Conservation (phyloP, 192 early-diverging fungal genomes). For the Geranomyces variabilis region DNA sequence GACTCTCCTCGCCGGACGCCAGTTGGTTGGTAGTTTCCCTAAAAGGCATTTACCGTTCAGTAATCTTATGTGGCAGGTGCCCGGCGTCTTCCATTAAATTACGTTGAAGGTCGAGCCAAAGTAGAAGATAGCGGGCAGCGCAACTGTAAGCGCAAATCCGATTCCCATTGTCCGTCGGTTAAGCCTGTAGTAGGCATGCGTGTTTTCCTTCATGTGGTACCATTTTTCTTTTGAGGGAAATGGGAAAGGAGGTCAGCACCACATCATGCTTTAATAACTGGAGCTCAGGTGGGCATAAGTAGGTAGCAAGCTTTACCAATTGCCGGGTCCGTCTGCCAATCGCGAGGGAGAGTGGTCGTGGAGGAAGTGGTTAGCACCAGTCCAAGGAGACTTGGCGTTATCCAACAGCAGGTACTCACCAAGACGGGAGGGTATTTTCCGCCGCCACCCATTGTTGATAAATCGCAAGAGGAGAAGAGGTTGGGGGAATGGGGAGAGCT, state of each 20-base stretch:
- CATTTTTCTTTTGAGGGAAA: constrained; percentile 42
- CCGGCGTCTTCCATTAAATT: not conserved
- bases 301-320: too few relatives aligned
- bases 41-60: not conserved
- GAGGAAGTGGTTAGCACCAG: too few relatives aligned
- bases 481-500: not conserved
- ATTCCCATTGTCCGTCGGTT: constrained; percentile 36
- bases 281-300: too few relatives aligned
- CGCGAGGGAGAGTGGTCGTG: not conserved
- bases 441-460: constrained; percentile 25
- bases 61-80: not conserved
- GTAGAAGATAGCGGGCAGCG: constrained; percentile 33
- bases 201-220: constrained; percentile 55
- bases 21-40: not conserved
- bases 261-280: too few relatives aligned
- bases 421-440: constrained; percentile 33
- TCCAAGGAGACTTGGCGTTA: not conserved
- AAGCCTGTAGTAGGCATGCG: constrained; percentile 44
- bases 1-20: not conserved
- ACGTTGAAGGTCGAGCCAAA: constrained; percentile 10
- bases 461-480: not conserved
- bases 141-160: constrained; percentile 33
- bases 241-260: not conserved
- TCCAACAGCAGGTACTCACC: constrained; percentile 4
- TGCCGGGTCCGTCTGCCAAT: constrained; percentile 25